phyloP scores from a whole-genome alignment of 495 filamentous ascomycete species.

The Hypoxylon fuscum region DNA sequence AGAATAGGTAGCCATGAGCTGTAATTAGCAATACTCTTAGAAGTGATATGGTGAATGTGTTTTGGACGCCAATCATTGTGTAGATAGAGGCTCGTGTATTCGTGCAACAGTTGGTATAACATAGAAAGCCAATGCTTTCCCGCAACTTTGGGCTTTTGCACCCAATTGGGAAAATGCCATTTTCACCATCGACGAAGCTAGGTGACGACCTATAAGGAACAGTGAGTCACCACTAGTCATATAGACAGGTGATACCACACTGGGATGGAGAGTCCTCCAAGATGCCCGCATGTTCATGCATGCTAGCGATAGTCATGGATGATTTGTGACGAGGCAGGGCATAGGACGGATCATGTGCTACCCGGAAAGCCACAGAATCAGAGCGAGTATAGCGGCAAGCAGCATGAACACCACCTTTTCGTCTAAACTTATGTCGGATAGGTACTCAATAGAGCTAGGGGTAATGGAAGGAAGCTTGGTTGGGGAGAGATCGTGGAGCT shows the following conservation, averaged over 20 bases:
- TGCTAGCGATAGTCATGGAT: constrained; percentile 14
- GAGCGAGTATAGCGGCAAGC: constrained; percentile 1
- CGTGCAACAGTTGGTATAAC: constrained; percentile 14
- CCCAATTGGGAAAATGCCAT: background rate
- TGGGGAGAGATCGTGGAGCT: constrained; percentile 4
- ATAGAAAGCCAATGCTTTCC: constrained; percentile 1
- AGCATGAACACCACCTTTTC: constrained; percentile 15
- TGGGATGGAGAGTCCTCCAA: background rate
- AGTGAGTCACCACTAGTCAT: background rate
- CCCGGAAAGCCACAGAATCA: constrained; percentile 22
- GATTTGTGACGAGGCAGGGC: background rate
- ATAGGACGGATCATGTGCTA: constrained; percentile 15
- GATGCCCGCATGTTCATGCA: constrained; percentile 24
- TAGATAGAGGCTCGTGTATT: background rate
- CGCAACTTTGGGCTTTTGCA: background rate
- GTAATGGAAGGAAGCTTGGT: constrained; percentile 3
- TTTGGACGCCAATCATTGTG: constrained; percentile 8
- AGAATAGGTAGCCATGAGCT: background rate
- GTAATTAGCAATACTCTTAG: background rate
- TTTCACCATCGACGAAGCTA: background rate
- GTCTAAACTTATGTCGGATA: background rate
- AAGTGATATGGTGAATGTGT: background rate
- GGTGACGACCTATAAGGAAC: background rate
- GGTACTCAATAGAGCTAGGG: constrained; percentile 6
- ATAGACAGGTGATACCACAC: constrained; percentile 6